phyloP scores from a whole-genome alignment of 2,329 filamentous ascomycete genomes.

The Microascus cirrosus region DNA sequence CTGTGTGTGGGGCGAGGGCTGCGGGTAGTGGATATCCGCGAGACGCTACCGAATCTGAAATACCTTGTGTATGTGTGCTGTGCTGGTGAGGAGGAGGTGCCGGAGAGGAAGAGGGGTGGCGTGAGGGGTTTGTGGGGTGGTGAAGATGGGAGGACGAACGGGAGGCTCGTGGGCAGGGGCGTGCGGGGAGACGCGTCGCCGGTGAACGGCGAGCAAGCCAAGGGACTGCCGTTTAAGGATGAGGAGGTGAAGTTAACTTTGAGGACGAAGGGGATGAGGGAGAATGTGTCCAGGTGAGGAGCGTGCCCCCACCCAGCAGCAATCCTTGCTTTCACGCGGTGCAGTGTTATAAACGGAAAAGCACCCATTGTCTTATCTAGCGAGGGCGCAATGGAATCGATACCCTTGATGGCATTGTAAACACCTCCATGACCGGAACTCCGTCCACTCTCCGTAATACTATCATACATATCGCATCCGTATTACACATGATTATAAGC shows the following conservation, averaged over 20 bases:
- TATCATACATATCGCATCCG: background rate
- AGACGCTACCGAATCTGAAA: slow-evolving; percentile 87
- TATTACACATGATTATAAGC: background rate
- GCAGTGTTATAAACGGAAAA: background rate
- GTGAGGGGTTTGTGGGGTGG: slow-evolving; percentile 35
- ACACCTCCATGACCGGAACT: background rate
- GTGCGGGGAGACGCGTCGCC: slow-evolving; percentile 7
- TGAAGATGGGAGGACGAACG: slow-evolving; percentile 4
- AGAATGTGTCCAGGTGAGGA: slow-evolving; percentile 7
- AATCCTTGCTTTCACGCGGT: background rate
- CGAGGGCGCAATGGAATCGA: background rate
- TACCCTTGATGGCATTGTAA: background rate
- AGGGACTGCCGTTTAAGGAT: slow-evolving; percentile 32
- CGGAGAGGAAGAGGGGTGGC: slow-evolving; percentile 49
- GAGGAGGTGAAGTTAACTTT: slow-evolving; percentile 34
- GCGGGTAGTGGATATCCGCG: slow-evolving; percentile 76
- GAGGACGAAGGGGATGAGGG: slow-evolving; percentile 44
- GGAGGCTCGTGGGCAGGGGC: slow-evolving; percentile 5
- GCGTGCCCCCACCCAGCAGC: background rate
- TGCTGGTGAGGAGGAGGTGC: slow-evolving; percentile 57
- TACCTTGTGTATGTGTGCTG: slow-evolving; percentile 85
- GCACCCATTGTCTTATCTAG: background rate
- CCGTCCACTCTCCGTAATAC: background rate
- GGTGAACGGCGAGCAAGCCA: slow-evolving; percentile 10
- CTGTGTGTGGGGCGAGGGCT: slow-evolving; percentile 57